phyloP scores from a whole-genome alignment of 2,329 filamentous ascomycete genomes.

The Fusarium mundagurra region DNA sequence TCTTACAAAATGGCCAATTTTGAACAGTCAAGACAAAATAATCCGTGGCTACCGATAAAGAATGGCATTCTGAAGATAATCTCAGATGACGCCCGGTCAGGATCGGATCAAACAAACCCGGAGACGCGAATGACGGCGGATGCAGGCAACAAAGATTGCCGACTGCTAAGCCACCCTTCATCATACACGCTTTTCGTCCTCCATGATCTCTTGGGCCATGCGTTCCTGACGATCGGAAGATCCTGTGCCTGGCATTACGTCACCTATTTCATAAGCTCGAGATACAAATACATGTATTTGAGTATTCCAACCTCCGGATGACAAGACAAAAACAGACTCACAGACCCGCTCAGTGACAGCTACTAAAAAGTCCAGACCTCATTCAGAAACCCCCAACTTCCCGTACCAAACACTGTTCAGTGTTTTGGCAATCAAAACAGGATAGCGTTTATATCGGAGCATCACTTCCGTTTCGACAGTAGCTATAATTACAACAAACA shows the following conservation, averaged over 20 bases:
- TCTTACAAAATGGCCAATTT: fast-evolving
- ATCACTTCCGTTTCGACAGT: background rate
- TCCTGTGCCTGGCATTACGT: background rate
- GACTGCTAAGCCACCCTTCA: background rate
- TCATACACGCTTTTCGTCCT: fast-evolving
- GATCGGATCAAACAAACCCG: background rate
- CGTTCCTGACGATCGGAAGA: background rate
- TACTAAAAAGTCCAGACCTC: background rate
- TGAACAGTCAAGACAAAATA: background rate
- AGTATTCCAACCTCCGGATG: background rate
- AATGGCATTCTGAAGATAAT: background rate
- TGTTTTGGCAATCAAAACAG: background rate
- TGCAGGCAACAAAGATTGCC: background rate
- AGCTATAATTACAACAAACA: background rate
- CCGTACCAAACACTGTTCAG: background rate
- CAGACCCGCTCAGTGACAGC: fast-evolving
- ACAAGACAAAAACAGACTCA: background rate
- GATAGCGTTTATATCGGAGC: background rate
- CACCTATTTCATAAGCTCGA: fast-evolving
- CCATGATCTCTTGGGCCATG: fast-evolving
- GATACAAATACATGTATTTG: background rate
- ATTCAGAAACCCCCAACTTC: background rate
- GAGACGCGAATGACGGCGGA: background rate
- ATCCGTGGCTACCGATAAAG: too few relatives aligned
- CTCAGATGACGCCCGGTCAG: background rate